Conservation (phyloP, 2,329 filamentous ascomycete species). For the Neophaeococcomyces mojaviensis region DNA sequence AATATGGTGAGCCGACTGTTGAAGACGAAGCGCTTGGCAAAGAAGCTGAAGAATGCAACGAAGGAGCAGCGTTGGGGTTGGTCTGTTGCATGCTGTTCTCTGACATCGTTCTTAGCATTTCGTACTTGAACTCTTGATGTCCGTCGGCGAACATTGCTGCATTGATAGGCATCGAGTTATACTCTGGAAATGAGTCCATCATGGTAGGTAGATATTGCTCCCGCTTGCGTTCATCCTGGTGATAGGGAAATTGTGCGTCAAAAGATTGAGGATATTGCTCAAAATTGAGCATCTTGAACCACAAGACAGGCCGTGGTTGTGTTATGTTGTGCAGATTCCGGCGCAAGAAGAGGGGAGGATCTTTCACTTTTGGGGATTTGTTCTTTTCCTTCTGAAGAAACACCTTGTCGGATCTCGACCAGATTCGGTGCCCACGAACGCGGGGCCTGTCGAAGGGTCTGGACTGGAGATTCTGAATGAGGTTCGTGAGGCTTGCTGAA, state of each 20-base stretch:
- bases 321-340: background rate
- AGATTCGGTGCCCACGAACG: slow-evolving; percentile 11
- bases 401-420: slow-evolving; percentile 9
- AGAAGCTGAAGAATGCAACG: slow-evolving; percentile 55
- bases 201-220: slow-evolving; percentile 17
- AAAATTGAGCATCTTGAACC: slow-evolving; percentile 19
- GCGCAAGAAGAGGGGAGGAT: background rate
- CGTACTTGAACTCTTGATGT: slow-evolving; percentile 1
- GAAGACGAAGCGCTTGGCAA: slow-evolving; percentile 53
- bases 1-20: slow-evolving; percentile 60
- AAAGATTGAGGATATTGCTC: slow-evolving; percentile 19
- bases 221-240: slow-evolving; percentile 14
- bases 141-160: background rate
- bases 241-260: slow-evolving; percentile 5
- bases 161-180: slow-evolving; percentile 15
- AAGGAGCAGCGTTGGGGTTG: slow-evolving; percentile 40
- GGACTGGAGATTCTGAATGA: slow-evolving; percentile 11
- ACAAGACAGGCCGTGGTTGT: background rate
- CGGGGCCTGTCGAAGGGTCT: slow-evolving; percentile 8
- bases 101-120: slow-evolving; percentile 5
- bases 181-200: slow-evolving; percentile 17
- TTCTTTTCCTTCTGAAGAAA: slow-evolving; percentile 8
- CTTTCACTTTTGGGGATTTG: slow-evolving; percentile 1
- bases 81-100: slow-evolving; percentile 1
- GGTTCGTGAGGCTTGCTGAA: slow-evolving; percentile 20